These are phyloP conservation scores for Pichia sp. DNA, from an alignment of 1,139 yeast genomes.

Conservation along the genomic window DNA sequence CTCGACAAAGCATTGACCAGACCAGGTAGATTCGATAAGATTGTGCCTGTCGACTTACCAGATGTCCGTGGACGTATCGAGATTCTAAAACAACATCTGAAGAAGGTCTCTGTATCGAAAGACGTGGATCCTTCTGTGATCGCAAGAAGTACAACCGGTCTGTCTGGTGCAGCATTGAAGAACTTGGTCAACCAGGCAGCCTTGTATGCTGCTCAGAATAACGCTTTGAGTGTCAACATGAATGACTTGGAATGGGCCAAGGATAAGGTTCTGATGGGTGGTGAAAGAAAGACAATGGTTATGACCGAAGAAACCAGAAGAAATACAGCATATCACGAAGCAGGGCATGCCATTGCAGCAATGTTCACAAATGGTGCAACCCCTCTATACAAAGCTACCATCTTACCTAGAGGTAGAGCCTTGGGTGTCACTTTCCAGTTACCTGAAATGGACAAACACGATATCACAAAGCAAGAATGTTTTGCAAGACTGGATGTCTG, in stretches of 20 bases:
- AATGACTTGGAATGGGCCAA: constrained; percentile 97
- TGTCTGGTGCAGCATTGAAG: constrained; percentile 95
- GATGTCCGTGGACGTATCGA: constrained; percentile 97
- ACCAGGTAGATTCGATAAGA: constrained; percentile 97
- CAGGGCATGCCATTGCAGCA: constrained; percentile 98
- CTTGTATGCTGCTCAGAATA: constrained; percentile 87
- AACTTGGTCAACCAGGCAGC: constrained; percentile 98
- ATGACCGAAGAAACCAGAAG: constrained; percentile 90
- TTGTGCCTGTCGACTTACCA: constrained; percentile 91
- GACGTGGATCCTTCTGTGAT: constrained; percentile 83
- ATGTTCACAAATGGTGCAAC: constrained; percentile 95
- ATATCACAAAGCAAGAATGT: constrained; percentile 84
- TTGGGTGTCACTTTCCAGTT: constrained; percentile 94
- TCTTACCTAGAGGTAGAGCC: constrained; percentile 94
- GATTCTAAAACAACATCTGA: constrained; percentile 87
- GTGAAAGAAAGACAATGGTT: constrained; percentile 96
- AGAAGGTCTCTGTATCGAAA: constrained; percentile 78
- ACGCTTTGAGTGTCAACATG: constrained; percentile 89
- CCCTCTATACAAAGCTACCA: constrained; percentile 93
- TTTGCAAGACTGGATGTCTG: constrained; percentile 91
- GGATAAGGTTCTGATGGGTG: constrained; percentile 96
- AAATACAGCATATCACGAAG: constrained; percentile 97
- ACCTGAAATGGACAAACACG: constrained; percentile 98
- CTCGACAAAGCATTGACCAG: constrained; percentile 95
- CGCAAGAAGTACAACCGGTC: constrained; percentile 97